These are phyloP conservation scores for Avicennia marina DNA, from an alignment of 257 asterid genomes.

Conservation along the genomic window DNA sequence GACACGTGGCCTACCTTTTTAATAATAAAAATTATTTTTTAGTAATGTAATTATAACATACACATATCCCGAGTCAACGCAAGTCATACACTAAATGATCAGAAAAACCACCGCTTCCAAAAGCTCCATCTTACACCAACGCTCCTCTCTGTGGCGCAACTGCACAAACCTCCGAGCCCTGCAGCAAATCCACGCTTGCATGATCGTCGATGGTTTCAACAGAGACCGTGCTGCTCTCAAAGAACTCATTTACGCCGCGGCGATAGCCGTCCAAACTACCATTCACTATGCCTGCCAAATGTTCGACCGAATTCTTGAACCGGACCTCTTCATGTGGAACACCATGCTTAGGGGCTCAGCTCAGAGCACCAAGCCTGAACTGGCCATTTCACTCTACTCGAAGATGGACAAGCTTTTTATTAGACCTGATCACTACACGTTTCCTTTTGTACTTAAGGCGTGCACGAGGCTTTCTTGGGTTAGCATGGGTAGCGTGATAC, in stretches of 20 bases:
- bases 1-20: no score
- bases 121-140: conserved; percentile 31
- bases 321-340: conserved; percentile 68
- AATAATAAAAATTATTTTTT: no score
- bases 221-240: conserved; percentile 31
- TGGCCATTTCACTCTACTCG: conserved; percentile 38
- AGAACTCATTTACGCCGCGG: conserved; percentile 47
- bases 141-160: conserved; percentile 38
- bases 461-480: conserved; percentile 60
- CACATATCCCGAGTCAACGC: neutral
- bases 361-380: conserved; percentile 54
- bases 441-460: conserved; percentile 63
- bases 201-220: conserved; percentile 41
- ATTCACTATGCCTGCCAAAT: conserved; percentile 51
- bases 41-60: neutral
- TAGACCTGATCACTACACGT: conserved; percentile 52
- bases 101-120: conserved; percentile 33
- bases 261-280: conserved; percentile 25
- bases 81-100: conserved; percentile 24
- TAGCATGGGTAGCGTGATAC: conserved; percentile 37
- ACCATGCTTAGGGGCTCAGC: conserved; percentile 78
- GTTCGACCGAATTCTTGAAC: conserved; percentile 57
- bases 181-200: conserved; percentile 42
- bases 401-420: conserved; percentile 33
- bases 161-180: conserved; percentile 43